These are phyloP conservation scores for grape (Vitis vinifera) DNA, from an alignment of 164 flowering plant genomes.

Conservation along the genomic window ASM3070453v1 NC_081818.1:2667001-2667500, in stretches of 20 bases:
- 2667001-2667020: not conserved
- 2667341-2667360: too few relatives aligned
- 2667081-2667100: not conserved
- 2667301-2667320: too few relatives aligned
- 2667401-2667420: too few relatives aligned
- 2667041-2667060: constrained; percentile 11
- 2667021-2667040: constrained; percentile 5
- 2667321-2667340: too few relatives aligned
- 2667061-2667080: not conserved
- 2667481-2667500: too few relatives aligned
- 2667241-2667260: constrained; percentile 8
- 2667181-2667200: constrained; percentile 4
- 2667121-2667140: not conserved
- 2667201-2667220: not conserved
- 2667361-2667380: too few relatives aligned
- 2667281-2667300: not conserved
- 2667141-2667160: not conserved
- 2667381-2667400: too few relatives aligned
- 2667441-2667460: too few relatives aligned
- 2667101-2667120: not conserved
- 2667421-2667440: too few relatives aligned
- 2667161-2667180: not conserved
- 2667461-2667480: too few relatives aligned
- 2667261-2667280: constrained; percentile 8
- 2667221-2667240: constrained; percentile 3